Percentiles rank a stretch among this genome's conserved stretches.
phyloP scores from a whole-genome alignment of 805 yeast genomes.

The Zygotorulaspora sp. region DNA sequence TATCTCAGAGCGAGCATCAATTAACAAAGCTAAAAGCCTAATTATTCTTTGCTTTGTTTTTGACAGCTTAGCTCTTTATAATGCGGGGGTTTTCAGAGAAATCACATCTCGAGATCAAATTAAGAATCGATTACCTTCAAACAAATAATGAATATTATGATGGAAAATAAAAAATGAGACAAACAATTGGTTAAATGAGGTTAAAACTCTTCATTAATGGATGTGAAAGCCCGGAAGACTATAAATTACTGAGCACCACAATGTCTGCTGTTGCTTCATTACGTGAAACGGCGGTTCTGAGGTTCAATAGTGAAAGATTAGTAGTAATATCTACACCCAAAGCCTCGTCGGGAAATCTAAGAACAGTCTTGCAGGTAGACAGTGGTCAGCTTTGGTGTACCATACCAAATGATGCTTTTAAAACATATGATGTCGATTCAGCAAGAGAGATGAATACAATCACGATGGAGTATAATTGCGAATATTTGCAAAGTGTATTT shows the following conservation, averaged over 20 bases:
- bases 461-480: slow-evolving; percentile 34
- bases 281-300: slow-evolving; percentile 31
- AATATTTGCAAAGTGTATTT: slow-evolving; percentile 28
- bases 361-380: slow-evolving; percentile 24
- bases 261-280: slow-evolving; percentile 31
- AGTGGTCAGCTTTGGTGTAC: slow-evolving; percentile 35
- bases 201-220: slow-evolving; percentile 29
- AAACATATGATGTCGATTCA: slow-evolving; percentile 25
- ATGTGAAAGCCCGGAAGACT: slow-evolving; percentile 31
- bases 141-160: background rate
- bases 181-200: slow-evolving; percentile 21
- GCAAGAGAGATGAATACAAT: slow-evolving; percentile 29
- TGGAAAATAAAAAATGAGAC: background rate
- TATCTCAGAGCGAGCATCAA: too few species aligned
- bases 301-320: slow-evolving; percentile 32
- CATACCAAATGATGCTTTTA: slow-evolving; percentile 31
- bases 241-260: slow-evolving; percentile 31
- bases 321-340: slow-evolving; percentile 32
- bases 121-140: too few species aligned
- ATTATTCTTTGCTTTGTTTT: too few species aligned
- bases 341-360: slow-evolving; percentile 12
- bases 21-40: too few species aligned
- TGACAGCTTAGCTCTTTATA: too few species aligned
- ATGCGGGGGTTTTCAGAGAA: too few species aligned
- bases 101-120: too few species aligned